These are phyloP conservation scores for Protomyces gravidus DNA, from an alignment of 1,139 yeast species.

Conservation along the genomic window DNA sequence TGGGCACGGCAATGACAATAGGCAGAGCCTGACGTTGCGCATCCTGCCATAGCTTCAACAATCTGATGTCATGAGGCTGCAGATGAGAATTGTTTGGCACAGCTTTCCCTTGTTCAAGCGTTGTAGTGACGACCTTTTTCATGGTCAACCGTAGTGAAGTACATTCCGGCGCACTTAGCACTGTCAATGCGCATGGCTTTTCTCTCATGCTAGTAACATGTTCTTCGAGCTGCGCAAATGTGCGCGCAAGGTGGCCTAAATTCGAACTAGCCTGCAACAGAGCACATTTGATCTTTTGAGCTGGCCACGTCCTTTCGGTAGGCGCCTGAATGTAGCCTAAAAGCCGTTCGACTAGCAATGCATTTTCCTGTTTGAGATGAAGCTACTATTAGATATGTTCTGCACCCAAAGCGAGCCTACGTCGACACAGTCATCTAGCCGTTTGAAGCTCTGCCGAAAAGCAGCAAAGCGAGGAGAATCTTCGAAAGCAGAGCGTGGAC, in stretches of 20 bases:
- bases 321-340: background rate
- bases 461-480: background rate
- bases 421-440: background rate
- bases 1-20: conserved; percentile 1
- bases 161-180: conserved; percentile 10
- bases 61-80: conserved; percentile 13
- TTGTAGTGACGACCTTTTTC: conserved; percentile 9
- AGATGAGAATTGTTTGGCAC: conserved; percentile 1
- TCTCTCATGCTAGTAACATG: background rate
- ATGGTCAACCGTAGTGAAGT: conserved; percentile 1
- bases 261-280: background rate
- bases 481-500: background rate
- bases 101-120: background rate
- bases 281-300: background rate
- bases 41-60: conserved; percentile 8
- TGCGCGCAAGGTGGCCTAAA: background rate
- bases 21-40: background rate
- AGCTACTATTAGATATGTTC: background rate
- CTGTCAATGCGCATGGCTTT: background rate
- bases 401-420: background rate
- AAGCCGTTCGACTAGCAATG: background rate
- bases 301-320: background rate
- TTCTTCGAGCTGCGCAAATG: background rate
- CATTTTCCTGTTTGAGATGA: background rate
- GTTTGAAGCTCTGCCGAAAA: background rate